Evolutionary conservation across 2,329 filamentous ascomycete species (phyloP).

Genomic region (Aspergillus sp.): DNA sequence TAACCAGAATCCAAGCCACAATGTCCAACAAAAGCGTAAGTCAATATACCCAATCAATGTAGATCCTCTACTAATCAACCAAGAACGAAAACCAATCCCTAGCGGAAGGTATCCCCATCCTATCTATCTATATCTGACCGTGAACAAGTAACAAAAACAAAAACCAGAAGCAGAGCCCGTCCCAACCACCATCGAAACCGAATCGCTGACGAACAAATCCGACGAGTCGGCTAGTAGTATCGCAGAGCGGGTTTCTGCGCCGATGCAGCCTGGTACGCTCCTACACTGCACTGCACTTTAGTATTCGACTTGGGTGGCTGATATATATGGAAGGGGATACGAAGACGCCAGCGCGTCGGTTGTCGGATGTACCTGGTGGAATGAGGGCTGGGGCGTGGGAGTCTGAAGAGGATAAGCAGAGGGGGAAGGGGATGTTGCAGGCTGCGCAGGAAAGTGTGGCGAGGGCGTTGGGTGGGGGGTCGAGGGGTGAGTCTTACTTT

Average conservation of each 20-base stretch:
- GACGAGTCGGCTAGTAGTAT: constrained; percentile 14
- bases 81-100: constrained; percentile 9
- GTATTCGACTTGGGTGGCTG: too few species aligned
- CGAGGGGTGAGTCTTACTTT: constrained; percentile 9
- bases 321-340: too few species aligned
- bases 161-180: constrained; percentile 13
- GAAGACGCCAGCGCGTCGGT: constrained; percentile 9
- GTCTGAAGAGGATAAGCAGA: constrained; percentile 3
- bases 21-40: constrained; percentile 13
- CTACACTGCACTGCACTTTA: background rate
- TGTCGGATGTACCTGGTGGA: constrained; percentile 14
- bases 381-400: constrained; percentile 5
- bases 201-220: constrained; percentile 6
- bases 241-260: constrained; percentile 11
- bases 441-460: constrained; percentile 19
- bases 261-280: constrained; percentile 17
- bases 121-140: background rate
- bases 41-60: background rate
- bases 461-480: constrained; percentile 20
- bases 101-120: constrained; percentile 3
- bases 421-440: constrained; percentile 8
- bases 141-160: background rate
- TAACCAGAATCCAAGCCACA: background rate
- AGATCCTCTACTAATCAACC: background rate
- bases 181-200: constrained; percentile 8